phyloP scores from a whole-genome alignment of 345 rosid species.

The Limnanthes douglasii region DNA sequence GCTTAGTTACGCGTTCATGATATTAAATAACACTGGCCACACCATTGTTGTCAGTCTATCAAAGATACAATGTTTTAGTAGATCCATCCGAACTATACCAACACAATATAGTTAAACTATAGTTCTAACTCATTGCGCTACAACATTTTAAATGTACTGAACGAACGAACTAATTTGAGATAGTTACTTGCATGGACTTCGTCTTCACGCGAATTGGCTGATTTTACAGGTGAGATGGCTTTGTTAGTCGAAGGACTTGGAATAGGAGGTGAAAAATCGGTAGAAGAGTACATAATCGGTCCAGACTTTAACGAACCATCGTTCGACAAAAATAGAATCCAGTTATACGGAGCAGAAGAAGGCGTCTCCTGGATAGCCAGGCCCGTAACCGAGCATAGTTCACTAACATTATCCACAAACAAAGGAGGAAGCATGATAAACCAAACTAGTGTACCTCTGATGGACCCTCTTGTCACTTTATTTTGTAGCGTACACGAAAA shows the following conservation, averaged over 20 bases:
- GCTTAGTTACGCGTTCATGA: no score
- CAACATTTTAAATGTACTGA: no score
- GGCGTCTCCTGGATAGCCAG: slow-evolving; percentile 83
- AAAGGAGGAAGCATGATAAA: slow-evolving; percentile 54
- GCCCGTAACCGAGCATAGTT: slow-evolving; percentile 51
- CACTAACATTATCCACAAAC: slow-evolving; percentile 52
- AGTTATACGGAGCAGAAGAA: slow-evolving; percentile 52
- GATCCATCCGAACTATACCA: no score
- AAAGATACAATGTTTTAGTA: no score
- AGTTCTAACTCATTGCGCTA: no score
- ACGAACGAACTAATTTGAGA: no score
- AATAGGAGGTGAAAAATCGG: slow-evolving; percentile 58
- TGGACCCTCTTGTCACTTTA: slow-evolving; percentile 79
- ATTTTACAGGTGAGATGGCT: slow-evolving; percentile 71
- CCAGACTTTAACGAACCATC: slow-evolving; percentile 18
- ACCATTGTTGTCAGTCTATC: no score
- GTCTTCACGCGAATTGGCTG: no score
- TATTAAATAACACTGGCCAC: no score
- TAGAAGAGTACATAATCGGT: slow-evolving; percentile 75
- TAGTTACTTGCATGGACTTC: no score
- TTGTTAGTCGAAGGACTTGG: slow-evolving; percentile 87
- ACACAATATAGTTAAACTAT: no score
- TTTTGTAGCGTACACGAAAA: slow-evolving; percentile 80
- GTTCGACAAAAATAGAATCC: slow-evolving; percentile 30
- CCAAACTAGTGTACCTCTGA: slow-evolving; percentile 30